phyloP scores from a whole-genome alignment of 306 rosid species.

The Potentilla sterilis region DNA sequence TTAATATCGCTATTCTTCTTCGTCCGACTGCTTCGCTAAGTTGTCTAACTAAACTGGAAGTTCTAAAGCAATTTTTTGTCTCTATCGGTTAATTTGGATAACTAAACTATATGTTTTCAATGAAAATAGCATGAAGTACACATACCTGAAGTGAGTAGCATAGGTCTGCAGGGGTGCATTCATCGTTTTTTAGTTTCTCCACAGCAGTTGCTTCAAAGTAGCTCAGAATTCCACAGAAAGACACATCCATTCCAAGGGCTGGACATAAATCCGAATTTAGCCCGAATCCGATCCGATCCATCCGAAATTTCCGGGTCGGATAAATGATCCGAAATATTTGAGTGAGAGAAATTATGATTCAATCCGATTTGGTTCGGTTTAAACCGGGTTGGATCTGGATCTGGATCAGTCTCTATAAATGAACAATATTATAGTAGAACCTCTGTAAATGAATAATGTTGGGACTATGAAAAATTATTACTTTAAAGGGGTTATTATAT shows the following conservation, averaged over 20 bases:
- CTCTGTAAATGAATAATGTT: too few species aligned
- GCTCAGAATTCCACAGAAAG: slow-evolving; percentile 87
- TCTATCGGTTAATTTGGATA: neutral
- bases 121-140: neutral
- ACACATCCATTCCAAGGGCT: slow-evolving; percentile 98
- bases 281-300: too few species aligned
- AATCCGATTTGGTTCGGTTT: too few species aligned
- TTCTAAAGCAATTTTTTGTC: neutral
- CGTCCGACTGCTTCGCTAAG: neutral
- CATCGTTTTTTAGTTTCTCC: slow-evolving; percentile 68
- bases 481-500: too few species aligned
- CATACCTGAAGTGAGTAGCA: slow-evolving; percentile 90
- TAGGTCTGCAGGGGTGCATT: slow-evolving; percentile 90
- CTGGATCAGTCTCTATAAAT: too few species aligned
- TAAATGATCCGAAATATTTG: too few species aligned
- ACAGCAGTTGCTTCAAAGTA: slow-evolving; percentile 80
- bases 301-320: too few species aligned
- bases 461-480: too few species aligned
- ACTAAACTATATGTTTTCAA: neutral
- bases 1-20: neutral
- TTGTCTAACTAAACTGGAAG: neutral
- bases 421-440: too few species aligned
- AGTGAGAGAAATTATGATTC: too few species aligned
- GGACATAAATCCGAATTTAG: too few species aligned
- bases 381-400: too few species aligned